Percentiles rank a stretch among this genome's conserved stretches.
Evolutionary conservation across 495 filamentous ascomycete genomes (phyloP).

Genomic region (Tuber magnatum): DNA sequence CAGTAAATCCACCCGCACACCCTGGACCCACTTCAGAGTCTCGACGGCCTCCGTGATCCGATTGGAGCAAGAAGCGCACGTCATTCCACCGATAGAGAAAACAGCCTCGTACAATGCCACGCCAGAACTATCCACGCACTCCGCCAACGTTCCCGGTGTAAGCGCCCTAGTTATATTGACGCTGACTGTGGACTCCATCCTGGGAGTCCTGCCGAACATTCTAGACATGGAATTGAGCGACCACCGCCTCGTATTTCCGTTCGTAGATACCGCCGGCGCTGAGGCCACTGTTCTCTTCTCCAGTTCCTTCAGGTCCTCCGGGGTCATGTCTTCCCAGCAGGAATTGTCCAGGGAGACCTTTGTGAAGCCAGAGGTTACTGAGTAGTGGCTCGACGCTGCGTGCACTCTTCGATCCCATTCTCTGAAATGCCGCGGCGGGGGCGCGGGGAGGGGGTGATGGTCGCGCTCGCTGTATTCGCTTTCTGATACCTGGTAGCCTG

Average conservation of each 20-base stretch:
- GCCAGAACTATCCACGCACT: background rate
- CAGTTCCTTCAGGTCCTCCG: background rate
- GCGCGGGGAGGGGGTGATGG: background rate
- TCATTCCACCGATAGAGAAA: slow-evolving; percentile 71
- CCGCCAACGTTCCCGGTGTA: background rate
- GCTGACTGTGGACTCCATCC: background rate
- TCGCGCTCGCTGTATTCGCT: background rate
- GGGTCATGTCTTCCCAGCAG: slow-evolving; percentile 2
- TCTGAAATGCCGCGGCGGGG: background rate
- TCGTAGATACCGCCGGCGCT: background rate
- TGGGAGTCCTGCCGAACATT: background rate
- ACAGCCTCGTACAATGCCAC: slow-evolving; percentile 44
- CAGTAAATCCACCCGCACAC: slow-evolving; percentile 60
- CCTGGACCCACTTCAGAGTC: slow-evolving; percentile 55
- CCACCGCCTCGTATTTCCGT: background rate
- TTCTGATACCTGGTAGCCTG: slow-evolving; percentile 1
- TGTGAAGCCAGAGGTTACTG: background rate
- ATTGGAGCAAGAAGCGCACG: slow-evolving; percentile 65
- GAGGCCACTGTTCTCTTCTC: background rate
- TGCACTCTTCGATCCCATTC: slow-evolving; percentile 4
- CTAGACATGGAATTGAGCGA: slow-evolving; percentile 3
- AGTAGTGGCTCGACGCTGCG: background rate
- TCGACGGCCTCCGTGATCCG: slow-evolving; percentile 57
- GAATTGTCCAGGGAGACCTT: slow-evolving; percentile 1
- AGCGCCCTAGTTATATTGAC: background rate